phyloP scores from a whole-genome alignment of 148 eudicot genomes.

The Dianthus caryophyllus region DNA sequence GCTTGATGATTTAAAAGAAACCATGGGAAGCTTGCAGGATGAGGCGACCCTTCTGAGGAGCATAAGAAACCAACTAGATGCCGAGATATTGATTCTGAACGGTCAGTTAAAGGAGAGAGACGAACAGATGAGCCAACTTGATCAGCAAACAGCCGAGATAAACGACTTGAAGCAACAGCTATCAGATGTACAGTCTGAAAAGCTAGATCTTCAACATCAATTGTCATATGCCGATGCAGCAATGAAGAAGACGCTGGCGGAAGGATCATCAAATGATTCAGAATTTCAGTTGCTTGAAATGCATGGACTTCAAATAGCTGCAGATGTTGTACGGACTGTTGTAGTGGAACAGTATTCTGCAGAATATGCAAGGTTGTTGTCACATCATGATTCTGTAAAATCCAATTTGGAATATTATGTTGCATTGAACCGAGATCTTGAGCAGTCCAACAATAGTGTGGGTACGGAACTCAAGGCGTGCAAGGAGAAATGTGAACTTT shows the following conservation, averaged over 20 bases:
- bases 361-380: constrained; percentile 43
- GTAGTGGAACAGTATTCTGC: constrained; percentile 40
- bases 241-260: constrained; percentile 35
- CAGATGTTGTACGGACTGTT: constrained; percentile 47
- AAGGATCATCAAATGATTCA: constrained; percentile 23
- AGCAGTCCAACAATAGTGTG: constrained; percentile 35
- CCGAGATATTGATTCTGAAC: constrained; percentile 34
- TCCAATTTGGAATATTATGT: constrained; percentile 39
- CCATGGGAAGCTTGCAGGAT: constrained; percentile 43
- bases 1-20: constrained; percentile 43
- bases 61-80: constrained; percentile 41
- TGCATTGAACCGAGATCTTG: constrained; percentile 38
- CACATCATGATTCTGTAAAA: constrained; percentile 35
- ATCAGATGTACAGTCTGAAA: constrained; percentile 25
- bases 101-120: constrained; percentile 35
- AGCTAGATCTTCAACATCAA: constrained; percentile 24
- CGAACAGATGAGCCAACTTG: constrained; percentile 15
- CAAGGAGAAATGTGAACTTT: constrained; percentile 27
- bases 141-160: constrained; percentile 26
- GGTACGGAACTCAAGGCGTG: constrained; percentile 39
- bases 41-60: constrained; percentile 50
- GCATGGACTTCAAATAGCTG: constrained; percentile 39
- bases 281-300: constrained; percentile 39
- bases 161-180: constrained; percentile 14
- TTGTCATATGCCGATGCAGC: constrained; percentile 9